These are phyloP conservation scores for Wickerhamiella azymoides DNA, from an alignment of 805 yeast species.

Conservation along the genomic window DNA sequence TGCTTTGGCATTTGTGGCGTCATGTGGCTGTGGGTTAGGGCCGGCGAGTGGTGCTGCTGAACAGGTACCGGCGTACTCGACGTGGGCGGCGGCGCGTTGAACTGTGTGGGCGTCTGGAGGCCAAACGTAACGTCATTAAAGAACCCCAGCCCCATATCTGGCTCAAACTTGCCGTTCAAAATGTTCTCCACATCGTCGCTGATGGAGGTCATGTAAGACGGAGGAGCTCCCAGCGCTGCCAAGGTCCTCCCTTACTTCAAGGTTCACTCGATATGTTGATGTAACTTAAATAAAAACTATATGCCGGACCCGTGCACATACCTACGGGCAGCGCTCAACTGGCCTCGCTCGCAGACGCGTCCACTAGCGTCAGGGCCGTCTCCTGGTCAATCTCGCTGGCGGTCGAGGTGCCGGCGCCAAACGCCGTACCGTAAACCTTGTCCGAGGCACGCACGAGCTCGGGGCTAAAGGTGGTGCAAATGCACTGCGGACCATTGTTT, in stretches of 20 bases:
- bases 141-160: background rate
- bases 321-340: background rate
- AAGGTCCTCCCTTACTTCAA: too few species aligned
- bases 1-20: background rate
- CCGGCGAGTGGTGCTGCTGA: background rate
- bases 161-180: slow-evolving; percentile 6
- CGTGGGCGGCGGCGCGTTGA: background rate
- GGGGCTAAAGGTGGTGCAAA: slow-evolving; percentile 90
- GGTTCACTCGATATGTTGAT: background rate
- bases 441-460: slow-evolving; percentile 84
- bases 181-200: slow-evolving; percentile 8
- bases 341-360: slow-evolving; percentile 17
- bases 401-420: slow-evolving; percentile 65
- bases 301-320: too few species aligned
- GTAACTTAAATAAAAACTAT: background rate
- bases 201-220: slow-evolving; percentile 2
- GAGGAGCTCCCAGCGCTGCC: too few species aligned
- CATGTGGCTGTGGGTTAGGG: background rate
- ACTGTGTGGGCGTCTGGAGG: background rate
- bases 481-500: slow-evolving; percentile 45
- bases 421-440: slow-evolving; percentile 77
- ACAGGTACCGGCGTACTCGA: background rate
- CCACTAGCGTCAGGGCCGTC: slow-evolving; percentile 74
- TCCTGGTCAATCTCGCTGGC: slow-evolving; percentile 55
- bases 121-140: slow-evolving; percentile 1